Evolutionary conservation across 805 yeast genomes (phyloP).

Genomic region (Zygoascus biomembranicola): DNA sequence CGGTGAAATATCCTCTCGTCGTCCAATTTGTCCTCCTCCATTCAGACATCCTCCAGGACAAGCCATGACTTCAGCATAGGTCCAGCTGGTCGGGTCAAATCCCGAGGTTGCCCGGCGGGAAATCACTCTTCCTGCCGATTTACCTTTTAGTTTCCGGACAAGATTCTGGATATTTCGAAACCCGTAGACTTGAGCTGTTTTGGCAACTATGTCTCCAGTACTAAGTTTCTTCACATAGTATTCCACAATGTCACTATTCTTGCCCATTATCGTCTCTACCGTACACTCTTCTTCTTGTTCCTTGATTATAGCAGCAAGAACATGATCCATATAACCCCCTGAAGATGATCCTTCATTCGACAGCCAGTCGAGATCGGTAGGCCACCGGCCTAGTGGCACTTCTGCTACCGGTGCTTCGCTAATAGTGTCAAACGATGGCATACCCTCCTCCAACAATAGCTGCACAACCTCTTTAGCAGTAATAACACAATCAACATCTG

Average conservation of each 20-base stretch:
- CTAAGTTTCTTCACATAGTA: slow-evolving; percentile 39
- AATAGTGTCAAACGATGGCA: slow-evolving; percentile 22
- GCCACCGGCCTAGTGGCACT: neutral
- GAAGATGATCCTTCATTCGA: slow-evolving; percentile 73
- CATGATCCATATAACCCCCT: slow-evolving; percentile 81
- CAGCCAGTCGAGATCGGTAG: slow-evolving; percentile 45
- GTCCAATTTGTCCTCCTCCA: slow-evolving; percentile 86
- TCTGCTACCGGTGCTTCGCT: neutral
- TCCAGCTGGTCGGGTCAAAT: slow-evolving; percentile 56
- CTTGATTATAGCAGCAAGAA: slow-evolving; percentile 35
- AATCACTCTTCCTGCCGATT: slow-evolving; percentile 21
- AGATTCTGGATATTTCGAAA: slow-evolving; percentile 90
- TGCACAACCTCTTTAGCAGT: slow-evolving; percentile 84
- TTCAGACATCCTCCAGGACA: slow-evolving; percentile 97
- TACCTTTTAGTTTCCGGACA: slow-evolving; percentile 64
- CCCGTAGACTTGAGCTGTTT: slow-evolving; percentile 73
- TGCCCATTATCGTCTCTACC: slow-evolving; percentile 43
- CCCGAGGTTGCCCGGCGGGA: slow-evolving; percentile 10
- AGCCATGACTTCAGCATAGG: slow-evolving; percentile 93
- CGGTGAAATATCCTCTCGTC: slow-evolving; percentile 23
- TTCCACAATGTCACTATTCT: slow-evolving; percentile 72
- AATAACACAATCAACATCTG: slow-evolving; percentile 87
- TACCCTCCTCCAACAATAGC: slow-evolving; percentile 46
- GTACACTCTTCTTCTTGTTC: slow-evolving; percentile 25
- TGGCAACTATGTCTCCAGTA: slow-evolving; percentile 36